A percentile compares a stretch with the other conserved stretches of the same genome.
These are phyloP conservation scores for Ogataea nitratoaversa DNA, from an alignment of 805 yeast genomes.

Conservation along the genomic window DNA sequence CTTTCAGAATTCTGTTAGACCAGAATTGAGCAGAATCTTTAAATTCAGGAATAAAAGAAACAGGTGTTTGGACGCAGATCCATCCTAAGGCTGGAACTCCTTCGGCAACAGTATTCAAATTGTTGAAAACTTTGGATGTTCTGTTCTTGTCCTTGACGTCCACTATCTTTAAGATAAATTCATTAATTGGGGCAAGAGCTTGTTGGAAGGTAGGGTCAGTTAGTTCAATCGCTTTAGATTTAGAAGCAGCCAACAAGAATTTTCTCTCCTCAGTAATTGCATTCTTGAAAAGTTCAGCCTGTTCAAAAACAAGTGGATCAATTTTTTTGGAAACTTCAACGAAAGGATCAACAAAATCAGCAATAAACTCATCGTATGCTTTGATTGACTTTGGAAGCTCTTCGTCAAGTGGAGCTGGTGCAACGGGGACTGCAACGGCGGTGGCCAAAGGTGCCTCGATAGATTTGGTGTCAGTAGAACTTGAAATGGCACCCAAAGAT, in stretches of 20 bases:
- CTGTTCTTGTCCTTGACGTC: constrained; percentile 74
- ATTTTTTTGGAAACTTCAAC: constrained; percentile 47
- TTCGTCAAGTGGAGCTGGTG: constrained; percentile 20
- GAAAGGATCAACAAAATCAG: constrained; percentile 55
- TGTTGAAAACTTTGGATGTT: constrained; percentile 57
- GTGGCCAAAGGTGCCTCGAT: constrained; percentile 18
- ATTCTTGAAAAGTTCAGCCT: constrained; percentile 42
- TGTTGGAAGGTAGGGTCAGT: constrained; percentile 50
- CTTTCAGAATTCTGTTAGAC: constrained; percentile 87
- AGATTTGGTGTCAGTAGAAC: constrained; percentile 5
- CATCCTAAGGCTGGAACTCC: constrained; percentile 90
- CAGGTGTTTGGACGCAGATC: constrained; percentile 76
- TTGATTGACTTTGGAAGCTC: constrained; percentile 40
- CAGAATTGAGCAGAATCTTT: constrained; percentile 92
- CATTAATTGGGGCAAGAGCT: constrained; percentile 66
- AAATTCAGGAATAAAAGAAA: constrained; percentile 71
- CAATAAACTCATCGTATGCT: constrained; percentile 53
- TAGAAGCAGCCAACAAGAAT: constrained; percentile 55
- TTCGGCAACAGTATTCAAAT: constrained; percentile 80
- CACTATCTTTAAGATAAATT: constrained; percentile 51
- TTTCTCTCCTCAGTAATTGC: constrained; percentile 59
- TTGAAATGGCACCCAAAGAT: constrained; percentile 8
- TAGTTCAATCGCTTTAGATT: constrained; percentile 61
- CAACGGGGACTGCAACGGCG: constrained; percentile 14
- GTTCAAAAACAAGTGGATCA: constrained; percentile 55